Conservation (phyloP, 495 filamentous ascomycete species). For the Penicillium daleae region DNA sequence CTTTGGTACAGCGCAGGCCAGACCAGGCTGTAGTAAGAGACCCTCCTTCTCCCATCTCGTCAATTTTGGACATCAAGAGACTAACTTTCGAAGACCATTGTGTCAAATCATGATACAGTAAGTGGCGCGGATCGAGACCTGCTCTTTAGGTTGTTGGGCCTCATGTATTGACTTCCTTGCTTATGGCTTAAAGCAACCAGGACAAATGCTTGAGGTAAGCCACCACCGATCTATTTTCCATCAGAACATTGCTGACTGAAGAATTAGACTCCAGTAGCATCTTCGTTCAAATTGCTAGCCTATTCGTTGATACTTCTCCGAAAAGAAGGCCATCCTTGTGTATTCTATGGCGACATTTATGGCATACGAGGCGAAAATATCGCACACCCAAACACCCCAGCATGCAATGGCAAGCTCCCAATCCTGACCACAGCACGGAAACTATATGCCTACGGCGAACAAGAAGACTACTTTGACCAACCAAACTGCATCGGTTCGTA, state of each 20-base stretch:
- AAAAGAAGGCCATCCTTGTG: constrained; percentile 64
- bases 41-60: neutral
- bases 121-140: neutral
- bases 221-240: neutral
- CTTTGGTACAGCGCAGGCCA: constrained; percentile 61
- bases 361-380: constrained; percentile 56
- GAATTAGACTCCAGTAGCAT: constrained; percentile 49
- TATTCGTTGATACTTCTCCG: constrained; percentile 70
- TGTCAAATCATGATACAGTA: constrained; percentile 40
- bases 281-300: constrained; percentile 62
- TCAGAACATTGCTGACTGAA: constrained; percentile 12
- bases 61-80: constrained; percentile 9
- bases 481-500: constrained; percentile 63
- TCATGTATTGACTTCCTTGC: neutral
- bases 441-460: constrained; percentile 69
- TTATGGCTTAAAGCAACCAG: constrained; percentile 54
- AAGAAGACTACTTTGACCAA: constrained; percentile 70
- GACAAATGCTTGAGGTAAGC: constrained; percentile 58
- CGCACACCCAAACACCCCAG: constrained; percentile 55
- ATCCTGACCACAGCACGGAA: constrained; percentile 66
- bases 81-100: constrained; percentile 40
- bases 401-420: constrained; percentile 62
- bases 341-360: constrained; percentile 78
- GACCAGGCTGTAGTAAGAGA: constrained; percentile 63
- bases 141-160: neutral